Evolutionary conservation across 805 yeast species (phyloP).

Genomic region (Metschnikowia orientalis): DNA sequence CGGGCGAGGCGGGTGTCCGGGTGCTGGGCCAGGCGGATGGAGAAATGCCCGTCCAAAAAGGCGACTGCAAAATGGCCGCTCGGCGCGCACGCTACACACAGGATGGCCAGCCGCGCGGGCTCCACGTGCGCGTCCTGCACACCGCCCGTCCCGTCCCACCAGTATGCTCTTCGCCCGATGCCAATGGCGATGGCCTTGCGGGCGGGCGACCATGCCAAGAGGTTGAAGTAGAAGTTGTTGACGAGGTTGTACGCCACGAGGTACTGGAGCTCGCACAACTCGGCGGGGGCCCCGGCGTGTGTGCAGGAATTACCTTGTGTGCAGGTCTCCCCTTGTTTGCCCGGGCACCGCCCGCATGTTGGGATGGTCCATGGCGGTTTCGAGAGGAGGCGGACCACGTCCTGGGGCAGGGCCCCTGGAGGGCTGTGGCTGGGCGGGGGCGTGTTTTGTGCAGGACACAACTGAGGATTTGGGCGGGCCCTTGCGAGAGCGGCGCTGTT

Average conservation of each 20-base stretch:
- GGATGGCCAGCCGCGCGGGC: conserved; percentile 29
- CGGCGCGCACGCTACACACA: conserved; percentile 55
- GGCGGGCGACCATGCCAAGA: conserved; percentile 64
- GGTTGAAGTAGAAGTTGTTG: conserved; percentile 74
- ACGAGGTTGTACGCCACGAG: conserved; percentile 40
- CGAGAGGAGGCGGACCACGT: background rate
- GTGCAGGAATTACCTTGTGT: background rate
- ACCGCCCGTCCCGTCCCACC: conserved; percentile 52
- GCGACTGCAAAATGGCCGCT: conserved; percentile 51
- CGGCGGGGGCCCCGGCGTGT: conserved; percentile 1
- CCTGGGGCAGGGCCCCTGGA: background rate
- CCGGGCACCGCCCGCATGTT: background rate
- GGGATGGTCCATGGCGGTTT: background rate
- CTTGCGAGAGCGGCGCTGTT: too few relatives aligned
- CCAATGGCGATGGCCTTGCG: conserved; percentile 62
- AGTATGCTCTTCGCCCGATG: conserved; percentile 49
- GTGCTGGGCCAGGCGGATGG: conserved; percentile 33
- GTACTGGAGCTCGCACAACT: conserved; percentile 16
- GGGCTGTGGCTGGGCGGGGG: background rate
- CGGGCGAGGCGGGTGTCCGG: conserved; percentile 30
- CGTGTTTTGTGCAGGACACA: background rate
- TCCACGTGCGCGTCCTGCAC: conserved; percentile 43
- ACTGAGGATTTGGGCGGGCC: too few relatives aligned
- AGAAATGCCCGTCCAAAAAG: conserved; percentile 51
- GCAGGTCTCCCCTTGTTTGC: background rate